These are phyloP conservation scores for Biscutella auriculata DNA, from an alignment of 441 rosid genomes.

Conservation along the genomic window DNA sequence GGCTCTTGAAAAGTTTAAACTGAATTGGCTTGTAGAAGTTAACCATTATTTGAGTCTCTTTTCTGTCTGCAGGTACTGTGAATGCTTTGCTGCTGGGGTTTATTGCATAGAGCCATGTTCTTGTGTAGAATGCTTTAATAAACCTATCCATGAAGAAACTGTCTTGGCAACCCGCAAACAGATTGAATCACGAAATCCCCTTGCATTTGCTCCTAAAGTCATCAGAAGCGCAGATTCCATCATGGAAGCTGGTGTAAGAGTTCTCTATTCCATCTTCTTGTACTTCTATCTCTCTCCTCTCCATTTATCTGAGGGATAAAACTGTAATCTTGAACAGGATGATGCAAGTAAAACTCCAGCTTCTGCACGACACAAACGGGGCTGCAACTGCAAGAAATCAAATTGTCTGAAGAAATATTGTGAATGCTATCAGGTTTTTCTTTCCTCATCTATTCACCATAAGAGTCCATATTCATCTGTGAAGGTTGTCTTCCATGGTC, in stretches of 20 bases:
- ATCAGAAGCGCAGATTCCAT: slow-evolving; percentile 54
- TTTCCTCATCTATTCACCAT: background rate
- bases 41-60: background rate
- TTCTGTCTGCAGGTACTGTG: slow-evolving; percentile 69
- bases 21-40: background rate
- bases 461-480: background rate
- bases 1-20: background rate
- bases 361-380: slow-evolving; percentile 95
- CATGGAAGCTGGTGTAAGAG: slow-evolving; percentile 56
- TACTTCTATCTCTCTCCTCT: background rate
- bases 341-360: slow-evolving; percentile 87
- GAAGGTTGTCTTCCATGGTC: background rate
- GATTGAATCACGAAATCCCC: slow-evolving; percentile 94
- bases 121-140: slow-evolving; percentile 93
- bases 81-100: slow-evolving; percentile 99
- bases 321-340: slow-evolving; percentile 40
- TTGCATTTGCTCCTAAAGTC: slow-evolving; percentile 99
- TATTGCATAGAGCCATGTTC: slow-evolving; percentile 97
- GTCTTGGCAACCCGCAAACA: slow-evolving; percentile 97
- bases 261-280: background rate
- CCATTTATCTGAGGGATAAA: slow-evolving; percentile 9
- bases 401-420: slow-evolving; percentile 95
- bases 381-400: slow-evolving; percentile 99
- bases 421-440: slow-evolving; percentile 93
- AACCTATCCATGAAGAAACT: slow-evolving; percentile 91